Percentiles rank a stretch among this genome's conserved stretches.
Evolutionary conservation across 805 yeast species (phyloP).

Genomic region (Candida morakotiae): DNA sequence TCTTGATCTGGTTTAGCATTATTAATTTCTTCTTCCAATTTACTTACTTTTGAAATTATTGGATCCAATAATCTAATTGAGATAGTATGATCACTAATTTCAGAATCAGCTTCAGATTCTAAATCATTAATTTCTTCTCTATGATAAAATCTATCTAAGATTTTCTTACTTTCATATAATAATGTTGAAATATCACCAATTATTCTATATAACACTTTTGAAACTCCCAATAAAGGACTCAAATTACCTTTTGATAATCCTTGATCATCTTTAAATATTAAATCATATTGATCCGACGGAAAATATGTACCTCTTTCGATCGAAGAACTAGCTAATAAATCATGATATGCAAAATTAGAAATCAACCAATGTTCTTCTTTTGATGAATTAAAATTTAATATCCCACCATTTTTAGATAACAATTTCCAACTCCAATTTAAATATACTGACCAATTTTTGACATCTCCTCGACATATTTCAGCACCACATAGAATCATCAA

Average conservation of each 20-base stretch:
- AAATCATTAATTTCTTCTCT: slow-evolving; percentile 8
- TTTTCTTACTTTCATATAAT: slow-evolving; percentile 47
- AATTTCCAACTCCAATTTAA: slow-evolving; percentile 63
- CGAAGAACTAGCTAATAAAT: slow-evolving; percentile 60
- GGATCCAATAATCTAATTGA: slow-evolving; percentile 18
- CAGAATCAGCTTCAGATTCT: slow-evolving; percentile 17
- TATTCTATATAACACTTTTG: slow-evolving; percentile 60
- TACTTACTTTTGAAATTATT: slow-evolving; percentile 28
- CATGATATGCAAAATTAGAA: slow-evolving; percentile 79
- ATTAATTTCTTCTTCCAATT: slow-evolving; percentile 47
- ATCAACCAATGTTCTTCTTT: slow-evolving; percentile 69
- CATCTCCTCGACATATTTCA: slow-evolving; percentile 81
- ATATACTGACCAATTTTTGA: slow-evolving; percentile 66
- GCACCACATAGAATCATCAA: slow-evolving; percentile 71
- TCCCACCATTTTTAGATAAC: slow-evolving; percentile 59
- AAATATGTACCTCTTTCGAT: slow-evolving; percentile 64
- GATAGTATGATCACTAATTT: slow-evolving; percentile 20
- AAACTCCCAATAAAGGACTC: slow-evolving; percentile 71
- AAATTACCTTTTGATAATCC: slow-evolving; percentile 40
- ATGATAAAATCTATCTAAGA: slow-evolving; percentile 9
- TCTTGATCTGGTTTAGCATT: slow-evolving; percentile 48
- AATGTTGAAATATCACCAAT: slow-evolving; percentile 67
- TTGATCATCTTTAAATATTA: slow-evolving; percentile 37
- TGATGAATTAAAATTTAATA: slow-evolving; percentile 46
- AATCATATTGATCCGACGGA: slow-evolving; percentile 55